Conservation (phyloP, 305 asterid genomes). For the Rubia peregrina region DNA sequence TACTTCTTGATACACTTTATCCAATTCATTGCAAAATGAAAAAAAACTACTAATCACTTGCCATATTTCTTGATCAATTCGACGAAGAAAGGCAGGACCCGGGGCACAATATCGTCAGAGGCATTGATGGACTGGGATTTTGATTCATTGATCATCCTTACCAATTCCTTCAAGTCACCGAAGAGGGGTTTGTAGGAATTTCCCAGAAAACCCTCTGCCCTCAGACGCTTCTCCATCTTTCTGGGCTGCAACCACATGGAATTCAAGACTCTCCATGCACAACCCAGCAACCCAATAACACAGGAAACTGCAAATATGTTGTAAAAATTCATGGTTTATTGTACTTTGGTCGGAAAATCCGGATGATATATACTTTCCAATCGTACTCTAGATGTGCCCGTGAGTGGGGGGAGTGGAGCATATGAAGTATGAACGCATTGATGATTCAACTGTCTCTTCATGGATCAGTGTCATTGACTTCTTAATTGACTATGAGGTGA, state of each 20-base stretch:
- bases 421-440: not conserved
- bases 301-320: slow-evolving; percentile 16
- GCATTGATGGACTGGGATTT: slow-evolving; percentile 24
- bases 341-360: not conserved
- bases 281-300: slow-evolving; percentile 11
- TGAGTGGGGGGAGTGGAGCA: not conserved
- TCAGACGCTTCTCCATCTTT: slow-evolving; percentile 31
- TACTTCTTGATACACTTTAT: not conserved
- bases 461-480: not conserved
- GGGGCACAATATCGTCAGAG: slow-evolving; percentile 21
- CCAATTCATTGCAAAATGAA: not conserved
- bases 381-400: not conserved
- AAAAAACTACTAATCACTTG: slow-evolving; percentile 1
- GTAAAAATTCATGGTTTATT: slow-evolving; percentile 18
- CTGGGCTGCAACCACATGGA: slow-evolving; percentile 40
- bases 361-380: too few species aligned
- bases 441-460: not conserved
- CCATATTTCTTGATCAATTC: slow-evolving; percentile 29
- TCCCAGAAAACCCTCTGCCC: slow-evolving; percentile 47
- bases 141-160: slow-evolving; percentile 11
- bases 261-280: slow-evolving; percentile 33
- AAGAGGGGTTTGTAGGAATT: slow-evolving; percentile 38
- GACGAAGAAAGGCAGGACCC: slow-evolving; percentile 23
- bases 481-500: not conserved
- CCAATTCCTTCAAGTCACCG: slow-evolving; percentile 38